Base-by-base conservation (phyloP, 2,329 filamentous ascomycete species). In the Helicocarpus griseus region DNA sequence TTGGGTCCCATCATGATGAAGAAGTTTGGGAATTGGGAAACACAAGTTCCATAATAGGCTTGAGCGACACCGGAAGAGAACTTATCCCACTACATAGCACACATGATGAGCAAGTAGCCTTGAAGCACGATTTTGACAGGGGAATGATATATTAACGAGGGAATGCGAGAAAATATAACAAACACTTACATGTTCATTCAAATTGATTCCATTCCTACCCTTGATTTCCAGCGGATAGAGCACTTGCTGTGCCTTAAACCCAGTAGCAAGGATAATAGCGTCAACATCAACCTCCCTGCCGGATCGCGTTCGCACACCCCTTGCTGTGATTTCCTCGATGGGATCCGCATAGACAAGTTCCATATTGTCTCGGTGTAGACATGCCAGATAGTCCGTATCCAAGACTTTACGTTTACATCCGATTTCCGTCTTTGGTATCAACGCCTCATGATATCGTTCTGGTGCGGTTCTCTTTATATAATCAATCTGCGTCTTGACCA, bases 11-110 rank as follows among this genome's bases (percentile, higher is more conserved):
- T 68, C 52, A 72, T 61, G 29, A 71, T 67, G 60, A 73, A 74
- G 58, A 76, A 70, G 54, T 75, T 76, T 3, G 73, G 72, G 51
- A 76, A 76, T 0, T 63, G 62, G 1, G 73, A 70, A 0, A 77
- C 53, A 31, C 72, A 74, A 1, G 75, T 76, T n/a, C 76, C 74
- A 36, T 73, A 70, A 54, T 78, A 78, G 0, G 75, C 74, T 57
- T 65, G 61, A 0, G 64, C 65, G 14, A 67, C 63, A n/a, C 66
- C 65, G 52, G 61, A 61, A 13, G 62, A 63, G 9, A 65, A 55
- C 11, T 57, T 53, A 33, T 72, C 58, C 67, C 71, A 76, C 69
- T 72, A 39, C 31, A 14, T 45, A 9, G 26, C 8, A 24, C 14
- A 13, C 26, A 14, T 26, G 22, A 35, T 17, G 5, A 19, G 24